Base-by-base conservation (phyloP, 139 green algal genomes). In the Monoraphidium neglectum region DNA sequence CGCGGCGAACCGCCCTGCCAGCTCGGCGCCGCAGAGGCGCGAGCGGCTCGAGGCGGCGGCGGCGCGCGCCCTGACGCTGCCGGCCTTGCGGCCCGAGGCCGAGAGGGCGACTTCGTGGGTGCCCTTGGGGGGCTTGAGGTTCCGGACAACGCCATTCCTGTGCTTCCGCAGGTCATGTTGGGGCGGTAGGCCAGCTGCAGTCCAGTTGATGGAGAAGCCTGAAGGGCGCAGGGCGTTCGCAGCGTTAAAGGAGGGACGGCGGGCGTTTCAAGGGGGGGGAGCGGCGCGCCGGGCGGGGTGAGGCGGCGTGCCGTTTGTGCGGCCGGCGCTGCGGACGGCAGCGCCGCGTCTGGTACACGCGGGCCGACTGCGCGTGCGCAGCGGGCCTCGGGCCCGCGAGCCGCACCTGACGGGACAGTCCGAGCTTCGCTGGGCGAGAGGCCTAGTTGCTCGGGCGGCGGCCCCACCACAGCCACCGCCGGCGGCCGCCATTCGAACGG, bases 81-180 rank as follows among this genome's bases (percentile, higher is more conserved):
- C 88, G 32, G 84, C 77, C 37, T 81, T 84, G 32, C 78, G 78
- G 24, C 88, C 88, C 21, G 62, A 77, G 6, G 82, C 87, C 6
- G 75, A 68, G 28, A 87, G 60, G 33, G 87, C 82, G 32, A 88
- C 88, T 73, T 93, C 88, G 51, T 91, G 87, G 26, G 67, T 28
- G 0, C 63, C 59, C 3, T 10, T 35, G 38, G 70, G 70, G 3
- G 60, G 57, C 56, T 77, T 56, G 47, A 60, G 63, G 40, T 26
- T 78, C 61, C 62, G 72, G 46, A 72, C 4, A 71, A 53, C 1
- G 61, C 71, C 16, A 32, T 57, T 30, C 70, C 56, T 77, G 70
- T 1, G 49, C 16, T 65, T 4, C 26, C 10, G 40, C 46, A 63
- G 30, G 6, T 12, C 1, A 18, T 2, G 24, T 10, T 24, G 15